A percentile compares a stretch with the other conserved stretches of the same genome.
Conservation (phyloP, 371 early-diverging fungal species). For the Mucor circinelloides region DNA sequence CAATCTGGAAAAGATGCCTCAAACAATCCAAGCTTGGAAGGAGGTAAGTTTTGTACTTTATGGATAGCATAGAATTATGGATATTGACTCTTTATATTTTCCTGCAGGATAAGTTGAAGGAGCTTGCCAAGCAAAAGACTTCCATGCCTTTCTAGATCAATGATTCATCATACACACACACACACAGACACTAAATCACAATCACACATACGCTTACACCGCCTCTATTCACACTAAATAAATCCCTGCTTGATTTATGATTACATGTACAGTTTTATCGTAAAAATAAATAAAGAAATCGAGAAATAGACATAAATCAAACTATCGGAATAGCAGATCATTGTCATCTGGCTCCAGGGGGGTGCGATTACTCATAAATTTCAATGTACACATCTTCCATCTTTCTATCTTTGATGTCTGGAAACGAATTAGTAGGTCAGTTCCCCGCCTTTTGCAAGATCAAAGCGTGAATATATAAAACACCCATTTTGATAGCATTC, state of each 20-base stretch:
- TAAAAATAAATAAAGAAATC: not conserved
- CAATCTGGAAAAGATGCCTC: constrained; percentile 53
- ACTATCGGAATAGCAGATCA: not conserved
- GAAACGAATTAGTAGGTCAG: not conserved
- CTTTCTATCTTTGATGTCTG: not conserved
- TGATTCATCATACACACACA: not conserved
- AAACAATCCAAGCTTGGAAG: constrained; percentile 54
- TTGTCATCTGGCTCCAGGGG: not conserved
- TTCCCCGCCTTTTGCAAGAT: not conserved
- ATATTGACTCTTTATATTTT: not conserved
- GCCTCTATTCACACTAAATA: not conserved
- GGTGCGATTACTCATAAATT: not conserved
- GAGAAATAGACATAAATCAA: not conserved
- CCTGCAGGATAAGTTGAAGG: constrained; percentile 50
- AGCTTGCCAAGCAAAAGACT: constrained; percentile 48
- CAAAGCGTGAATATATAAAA: not conserved
- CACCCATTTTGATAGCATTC: not conserved
- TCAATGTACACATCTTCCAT: not conserved
- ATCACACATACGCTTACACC: not conserved
- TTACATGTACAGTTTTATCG: not conserved
- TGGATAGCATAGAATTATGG: not conserved
- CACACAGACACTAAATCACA: not conserved
- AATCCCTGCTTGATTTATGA: not conserved
- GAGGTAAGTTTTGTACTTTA: constrained; percentile 33
- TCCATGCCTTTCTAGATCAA: constrained; percentile 49